Evolutionary conservation across 345 rosid genomes (phyloP), one percentile per base, ranked within the genome.

Genomic region (Viola odorata): DNA sequence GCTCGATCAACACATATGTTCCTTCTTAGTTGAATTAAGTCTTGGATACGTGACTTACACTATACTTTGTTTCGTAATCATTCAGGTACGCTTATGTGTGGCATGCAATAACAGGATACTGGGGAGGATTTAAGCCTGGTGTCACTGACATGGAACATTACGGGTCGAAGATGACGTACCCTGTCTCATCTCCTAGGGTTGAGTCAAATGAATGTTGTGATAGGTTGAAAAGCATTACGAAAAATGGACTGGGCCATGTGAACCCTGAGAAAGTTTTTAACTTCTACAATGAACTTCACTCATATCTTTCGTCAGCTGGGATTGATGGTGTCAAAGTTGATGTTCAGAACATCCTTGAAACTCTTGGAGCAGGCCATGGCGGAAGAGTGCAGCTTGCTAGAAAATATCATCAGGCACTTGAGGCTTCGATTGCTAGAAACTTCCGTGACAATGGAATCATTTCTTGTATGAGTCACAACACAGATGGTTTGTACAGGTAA

Each of bases 291-390:
- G 91, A 89, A 58, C 91, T 86, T 51, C 94, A 89, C 62, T 75
- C 83, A 0, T 86, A 89, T 71, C 88, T 89, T 7, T 80, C 96
- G 17, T 77, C 85, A 3, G 81, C 86, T 55, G 87, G 94, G 12
- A 70, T 86, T 2, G 89, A 86, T 44, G 94, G 94, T 37, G 91
- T 86, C 62, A 89, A 89, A 74, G 94, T 89, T 17, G 94, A 89
- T 60, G 96, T 85, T 52, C 96, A 89, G 53, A 86, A 86, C 74
- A 84, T 89, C 67, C 81, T 89, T 0, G 88, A 83, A 74, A 83
- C 88, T 50, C 86, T 85, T 8, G 91, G 91, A 9, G 78, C 74
- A 4, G 84, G 86, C 54, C 76, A 83, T 5, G 85, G 88, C 8
- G 88, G 91, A 67, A 80, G 91, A 68, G 88, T 85, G 66, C 70